Percentiles rank a stretch among this genome's conserved stretches.
phyloP scores from a whole-genome alignment of 805 yeast genomes.

The Yamadazyma sp. region DNA sequence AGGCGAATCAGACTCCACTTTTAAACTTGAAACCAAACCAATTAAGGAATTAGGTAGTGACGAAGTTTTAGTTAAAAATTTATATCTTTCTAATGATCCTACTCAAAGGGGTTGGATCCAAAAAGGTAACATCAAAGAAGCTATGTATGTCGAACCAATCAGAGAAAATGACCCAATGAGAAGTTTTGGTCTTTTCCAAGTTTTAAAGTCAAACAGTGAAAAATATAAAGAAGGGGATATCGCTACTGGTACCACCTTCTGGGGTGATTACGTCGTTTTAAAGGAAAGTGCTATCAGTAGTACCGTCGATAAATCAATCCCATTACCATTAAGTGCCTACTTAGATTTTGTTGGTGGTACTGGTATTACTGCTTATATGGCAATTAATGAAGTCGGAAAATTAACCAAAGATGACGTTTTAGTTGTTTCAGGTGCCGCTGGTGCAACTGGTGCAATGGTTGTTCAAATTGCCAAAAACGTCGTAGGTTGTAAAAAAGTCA shows the following conservation, averaged over 20 bases:
- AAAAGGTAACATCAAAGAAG: slow-evolving; percentile 20
- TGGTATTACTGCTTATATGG: slow-evolving; percentile 30
- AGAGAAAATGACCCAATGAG: slow-evolving; percentile 20
- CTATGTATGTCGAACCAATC: slow-evolving; percentile 22
- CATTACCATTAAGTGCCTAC: slow-evolving; percentile 22
- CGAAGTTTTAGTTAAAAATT: slow-evolving; percentile 23
- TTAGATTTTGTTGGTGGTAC: slow-evolving; percentile 26
- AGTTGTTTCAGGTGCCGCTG: slow-evolving; percentile 31
- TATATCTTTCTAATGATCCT: slow-evolving; percentile 35
- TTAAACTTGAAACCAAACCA: slow-evolving; percentile 19
- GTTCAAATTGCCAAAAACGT: slow-evolving; percentile 30
- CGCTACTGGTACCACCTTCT: slow-evolving; percentile 16
- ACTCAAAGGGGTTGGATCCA: slow-evolving; percentile 36
- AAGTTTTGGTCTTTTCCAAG: slow-evolving; percentile 22
- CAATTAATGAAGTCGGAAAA: slow-evolving; percentile 31
- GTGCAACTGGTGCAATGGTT: slow-evolving; percentile 31
- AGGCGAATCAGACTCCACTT: slow-evolving; percentile 26
- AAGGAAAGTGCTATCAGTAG: slow-evolving; percentile 14
- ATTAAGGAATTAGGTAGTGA: slow-evolving; percentile 19
- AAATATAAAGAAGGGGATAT: slow-evolving; percentile 25
- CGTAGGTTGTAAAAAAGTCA: slow-evolving; percentile 23
- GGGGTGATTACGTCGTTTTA: slow-evolving; percentile 24
- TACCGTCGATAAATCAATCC: slow-evolving; percentile 13
- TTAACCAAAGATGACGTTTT: slow-evolving; percentile 19
- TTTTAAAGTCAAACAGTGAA: slow-evolving; percentile 21